phyloP scores from a whole-genome alignment of 257 asterid genomes.

The Rhazya stricta region DNA sequence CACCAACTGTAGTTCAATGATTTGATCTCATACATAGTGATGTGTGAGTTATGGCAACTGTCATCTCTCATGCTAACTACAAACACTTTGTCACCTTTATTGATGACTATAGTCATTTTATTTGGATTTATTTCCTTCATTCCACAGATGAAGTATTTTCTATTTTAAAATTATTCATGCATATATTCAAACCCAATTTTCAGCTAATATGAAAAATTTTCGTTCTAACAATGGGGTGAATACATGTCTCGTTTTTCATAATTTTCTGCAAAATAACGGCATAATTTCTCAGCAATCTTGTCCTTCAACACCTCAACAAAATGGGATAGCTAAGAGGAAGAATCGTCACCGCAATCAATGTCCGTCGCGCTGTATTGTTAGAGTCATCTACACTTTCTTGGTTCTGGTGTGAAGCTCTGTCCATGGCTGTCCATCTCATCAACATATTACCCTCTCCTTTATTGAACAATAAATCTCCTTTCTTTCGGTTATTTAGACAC shows the following conservation, averaged over 20 bases:
- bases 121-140: background rate
- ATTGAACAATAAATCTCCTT: background rate
- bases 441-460: background rate
- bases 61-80: no score
- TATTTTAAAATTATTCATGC: background rate
- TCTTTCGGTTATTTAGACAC: background rate
- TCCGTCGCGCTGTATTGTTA: background rate
- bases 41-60: no score
- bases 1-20: no score
- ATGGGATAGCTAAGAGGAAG: background rate
- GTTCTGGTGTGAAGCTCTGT: background rate
- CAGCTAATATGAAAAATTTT: background rate
- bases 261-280: background rate
- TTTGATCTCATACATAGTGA: no score
- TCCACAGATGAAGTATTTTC: background rate
- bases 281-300: no score
- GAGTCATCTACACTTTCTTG: background rate
- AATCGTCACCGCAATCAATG: background rate
- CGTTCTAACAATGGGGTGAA: constrained; percentile 3
- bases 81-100: no score
- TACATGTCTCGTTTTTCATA: background rate
- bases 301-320: no score
- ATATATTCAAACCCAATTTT: background rate
- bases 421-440: background rate
- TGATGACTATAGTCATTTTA: no score